Evolutionary conservation across 2,329 filamentous ascomycete genomes (phyloP).

Genomic region (Verticillium longisporum): DNA sequence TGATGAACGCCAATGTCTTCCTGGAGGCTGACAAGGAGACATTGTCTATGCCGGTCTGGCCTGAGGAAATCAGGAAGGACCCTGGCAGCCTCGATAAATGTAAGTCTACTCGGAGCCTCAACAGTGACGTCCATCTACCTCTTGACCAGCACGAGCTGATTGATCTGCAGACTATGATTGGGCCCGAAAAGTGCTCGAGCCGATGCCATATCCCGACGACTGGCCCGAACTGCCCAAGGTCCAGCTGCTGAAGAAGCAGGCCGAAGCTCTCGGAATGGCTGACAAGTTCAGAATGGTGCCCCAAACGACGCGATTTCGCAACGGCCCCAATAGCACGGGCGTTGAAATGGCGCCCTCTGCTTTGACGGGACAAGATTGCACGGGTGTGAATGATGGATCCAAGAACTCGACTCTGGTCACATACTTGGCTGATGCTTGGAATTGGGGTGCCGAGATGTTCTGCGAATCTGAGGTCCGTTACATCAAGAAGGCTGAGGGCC

Average conservation of each 20-base stretch:
- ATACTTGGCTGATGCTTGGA: constrained; percentile 64
- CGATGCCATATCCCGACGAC: constrained; percentile 48
- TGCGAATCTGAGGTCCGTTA: constrained; percentile 62
- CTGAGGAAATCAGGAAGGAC: constrained; percentile 43
- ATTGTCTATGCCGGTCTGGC: constrained; percentile 50
- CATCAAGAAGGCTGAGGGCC: constrained; percentile 41
- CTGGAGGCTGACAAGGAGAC: constrained; percentile 50
- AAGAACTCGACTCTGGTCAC: constrained; percentile 61
- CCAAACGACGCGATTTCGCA: constrained; percentile 57
- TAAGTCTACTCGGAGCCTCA: constrained; percentile 22
- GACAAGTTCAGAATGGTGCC: constrained; percentile 48
- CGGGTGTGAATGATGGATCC: constrained; percentile 60
- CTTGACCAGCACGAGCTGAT: not conserved
- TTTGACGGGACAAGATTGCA: constrained; percentile 55
- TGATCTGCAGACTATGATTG: constrained; percentile 45
- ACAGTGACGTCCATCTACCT: not conserved
- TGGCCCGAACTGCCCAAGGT: constrained; percentile 54
- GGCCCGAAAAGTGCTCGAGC: constrained; percentile 50
- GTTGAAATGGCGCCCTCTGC: constrained; percentile 56
- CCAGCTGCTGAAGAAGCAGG: constrained; percentile 49
- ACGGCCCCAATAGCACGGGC: constrained; percentile 57
- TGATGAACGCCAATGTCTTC: constrained; percentile 64
- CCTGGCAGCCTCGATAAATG: constrained; percentile 38
- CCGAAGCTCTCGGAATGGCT: constrained; percentile 39
- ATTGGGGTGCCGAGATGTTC: constrained; percentile 66